Base-by-base conservation (phyloP, 2,329 filamentous ascomycete species). In the Grosmannia serpens region DNA sequence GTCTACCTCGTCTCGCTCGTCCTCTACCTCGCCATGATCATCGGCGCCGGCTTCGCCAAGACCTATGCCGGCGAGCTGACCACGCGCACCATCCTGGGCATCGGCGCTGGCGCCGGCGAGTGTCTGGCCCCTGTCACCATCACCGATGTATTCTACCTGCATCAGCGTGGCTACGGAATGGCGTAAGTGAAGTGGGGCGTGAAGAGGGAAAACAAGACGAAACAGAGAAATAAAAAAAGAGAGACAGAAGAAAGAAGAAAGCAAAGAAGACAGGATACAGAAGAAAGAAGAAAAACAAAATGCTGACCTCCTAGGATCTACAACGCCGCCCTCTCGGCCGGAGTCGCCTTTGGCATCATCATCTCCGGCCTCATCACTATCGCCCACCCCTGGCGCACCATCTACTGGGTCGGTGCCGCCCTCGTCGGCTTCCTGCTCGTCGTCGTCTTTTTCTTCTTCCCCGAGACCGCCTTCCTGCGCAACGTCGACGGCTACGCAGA, bases 131-230 rank as follows among this genome's bases (percentile, higher is more conserved):
- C 78, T 0, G 69, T 79, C 9, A 79, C 77, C 1, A 79, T 82
- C 52, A 70, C 77, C 3, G 80, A 83, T 61, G 67, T 82, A 33
- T 83, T 82, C 67, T 83, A 81, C 65, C 68, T 83, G 20, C 79
- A 83, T 60, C 76, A 83, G 64, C 71, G 80, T 56, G 79, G 78
- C 1, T 67, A 71, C 1, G 68, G 78, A 47, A 82, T 80, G 76
- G 74, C 76, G 59, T 61, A 15, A 38, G 59, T 62, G 26, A 61
- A 33, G 5, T 33, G 31, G 31, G 31, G 10, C 31, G 31, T 33
- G 31, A 33, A 33, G 10, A 33, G 31, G 31, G 31, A 33, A 10
- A 10, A n/a, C n/a, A n/a, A n/a, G n/a, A n/a, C n/a, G 31, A 33
- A 33, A 33, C 5, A 33, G 31, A 33, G 10, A 10, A 10, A 10